Base-by-base conservation (phyloP, 1,284 basidiomycete species). In the Fomitiporia mediterranea region DNA sequence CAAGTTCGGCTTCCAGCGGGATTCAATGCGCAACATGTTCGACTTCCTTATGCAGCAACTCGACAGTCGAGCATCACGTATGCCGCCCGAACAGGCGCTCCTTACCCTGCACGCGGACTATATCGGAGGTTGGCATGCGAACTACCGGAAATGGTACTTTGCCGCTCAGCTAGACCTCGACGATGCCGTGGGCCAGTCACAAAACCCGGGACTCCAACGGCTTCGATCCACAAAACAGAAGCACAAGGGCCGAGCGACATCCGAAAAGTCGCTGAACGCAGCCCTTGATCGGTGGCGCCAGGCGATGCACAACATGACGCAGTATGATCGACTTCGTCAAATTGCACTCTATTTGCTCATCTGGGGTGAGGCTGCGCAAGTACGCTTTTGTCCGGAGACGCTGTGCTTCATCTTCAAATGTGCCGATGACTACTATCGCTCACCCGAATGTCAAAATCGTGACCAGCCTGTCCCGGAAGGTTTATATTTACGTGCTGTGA, bases 321-420 rank as follows among this genome's bases (percentile, higher is more conserved):
- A 96, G 69, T 99, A 99, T 72, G 97, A 99, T 68, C 86, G 97
- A 57, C 83, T 98, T 53, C 85, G 96, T 37, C 97, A 99, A 73
- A 87, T 99, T 62, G 97, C 97, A 0, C 82, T 99, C 2, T 99
- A 91, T 71, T 81, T 99, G 34, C 82, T 99, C 38, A 93, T 93
- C 65, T 99, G 97, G 96, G 96, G 97, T 62, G 97, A 99, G 72
- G 96, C 93, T 0, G 97, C 96, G 8, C 94, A 98, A 69, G 93
- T 99, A 50, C 89, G 97, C n/a, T 99, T 98, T 72, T 84, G 94
- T 40, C 96, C 97, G 23, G 96, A 99, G 71, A 96, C 93, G 67
- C 74, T 98, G 54, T 98, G 94, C 74, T 99, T 98, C 81, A 97
- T 99, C 73, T 99, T 99, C 89, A 98, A 99, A 77, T 99, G 97